A percentile compares a stretch with the other conserved stretches of the same genome.
Evolutionary conservation across 768 basidiomycete genomes (phyloP).

Genomic region (Psilocybe subaeruginosa): DNA sequence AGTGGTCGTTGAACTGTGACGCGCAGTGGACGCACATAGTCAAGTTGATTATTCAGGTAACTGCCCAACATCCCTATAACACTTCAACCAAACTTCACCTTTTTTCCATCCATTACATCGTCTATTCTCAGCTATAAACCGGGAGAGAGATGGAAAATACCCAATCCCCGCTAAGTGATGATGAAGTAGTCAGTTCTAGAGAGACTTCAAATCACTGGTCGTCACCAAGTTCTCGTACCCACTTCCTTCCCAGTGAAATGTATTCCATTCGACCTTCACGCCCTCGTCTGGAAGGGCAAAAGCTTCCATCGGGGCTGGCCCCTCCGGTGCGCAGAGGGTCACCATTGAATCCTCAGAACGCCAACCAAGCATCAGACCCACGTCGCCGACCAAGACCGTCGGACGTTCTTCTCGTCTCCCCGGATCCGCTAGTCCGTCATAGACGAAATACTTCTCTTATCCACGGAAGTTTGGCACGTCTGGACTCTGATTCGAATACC

Average conservation of each 20-base stretch:
- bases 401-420: constrained; percentile 22
- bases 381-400: constrained; percentile 31
- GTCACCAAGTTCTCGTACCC: constrained; percentile 21
- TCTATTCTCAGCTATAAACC: not conserved
- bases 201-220: constrained; percentile 14
- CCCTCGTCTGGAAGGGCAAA: constrained; percentile 22
- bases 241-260: constrained; percentile 24
- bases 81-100: too few species aligned
- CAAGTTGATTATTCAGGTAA: too few species aligned
- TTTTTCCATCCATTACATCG: not conserved
- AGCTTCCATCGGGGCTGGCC: constrained; percentile 16
- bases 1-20: too few species aligned
- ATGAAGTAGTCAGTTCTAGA: constrained; percentile 29
- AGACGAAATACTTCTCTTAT: constrained; percentile 23
- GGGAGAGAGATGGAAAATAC: constrained; percentile 24
- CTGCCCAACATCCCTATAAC: too few species aligned
- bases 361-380: constrained; percentile 20
- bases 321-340: constrained; percentile 34
- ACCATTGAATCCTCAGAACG: constrained; percentile 37
- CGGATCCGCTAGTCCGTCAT: constrained; percentile 27
- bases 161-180: constrained; percentile 21
- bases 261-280: constrained; percentile 20
- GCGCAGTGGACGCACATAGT: too few species aligned
- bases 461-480: constrained; percentile 9
- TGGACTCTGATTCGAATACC: constrained; percentile 4